These are phyloP conservation scores for Cordyceps cateniannulata DNA, from an alignment of 2,329 filamentous ascomycete genomes.

Conservation along the genomic window DNA sequence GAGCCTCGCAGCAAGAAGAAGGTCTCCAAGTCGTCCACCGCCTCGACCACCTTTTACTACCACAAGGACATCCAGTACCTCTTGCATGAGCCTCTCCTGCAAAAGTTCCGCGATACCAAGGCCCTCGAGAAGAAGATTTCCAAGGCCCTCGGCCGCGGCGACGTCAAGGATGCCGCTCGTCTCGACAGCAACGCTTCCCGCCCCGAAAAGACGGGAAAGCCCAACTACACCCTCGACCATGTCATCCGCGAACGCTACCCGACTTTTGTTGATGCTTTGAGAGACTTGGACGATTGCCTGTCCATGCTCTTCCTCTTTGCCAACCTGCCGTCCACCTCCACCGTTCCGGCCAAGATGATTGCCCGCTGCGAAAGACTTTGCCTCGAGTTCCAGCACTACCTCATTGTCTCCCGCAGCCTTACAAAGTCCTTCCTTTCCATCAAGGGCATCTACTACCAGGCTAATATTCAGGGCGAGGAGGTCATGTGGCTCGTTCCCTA, in stretches of 20 bases:
- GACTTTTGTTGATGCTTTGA: constrained; percentile 87
- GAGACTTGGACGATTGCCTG: constrained; percentile 92
- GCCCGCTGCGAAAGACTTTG: constrained; percentile 88
- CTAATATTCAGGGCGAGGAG: constrained; percentile 93
- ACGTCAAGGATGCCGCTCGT: constrained; percentile 80
- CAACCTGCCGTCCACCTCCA: constrained; percentile 82
- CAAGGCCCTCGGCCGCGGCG: constrained; percentile 81
- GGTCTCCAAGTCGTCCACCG: constrained; percentile 82
- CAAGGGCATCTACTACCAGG: constrained; percentile 99
- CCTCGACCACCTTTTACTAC: constrained; percentile 86
- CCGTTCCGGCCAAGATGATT: constrained; percentile 92
- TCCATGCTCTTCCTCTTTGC: constrained; percentile 98
- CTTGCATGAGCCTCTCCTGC: constrained; percentile 87
- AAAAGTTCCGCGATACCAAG: constrained; percentile 97
- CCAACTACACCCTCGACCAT: constrained; percentile 87
- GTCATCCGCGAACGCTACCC: constrained; percentile 97
- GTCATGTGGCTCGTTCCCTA: constrained; percentile 97
- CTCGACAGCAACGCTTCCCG: constrained; percentile 80
- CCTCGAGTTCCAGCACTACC: constrained; percentile 95
- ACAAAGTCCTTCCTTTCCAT: constrained; percentile 97
- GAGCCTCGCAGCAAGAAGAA: constrained; percentile 97
- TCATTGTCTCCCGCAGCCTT: constrained; percentile 85
- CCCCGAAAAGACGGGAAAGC: constrained; percentile 84
- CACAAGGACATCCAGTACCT: constrained; percentile 97
- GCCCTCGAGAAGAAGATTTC: constrained; percentile 96